phyloP scores from a whole-genome alignment of 2,329 filamentous ascomycete species.

The Sclerotinia borealis region DNA sequence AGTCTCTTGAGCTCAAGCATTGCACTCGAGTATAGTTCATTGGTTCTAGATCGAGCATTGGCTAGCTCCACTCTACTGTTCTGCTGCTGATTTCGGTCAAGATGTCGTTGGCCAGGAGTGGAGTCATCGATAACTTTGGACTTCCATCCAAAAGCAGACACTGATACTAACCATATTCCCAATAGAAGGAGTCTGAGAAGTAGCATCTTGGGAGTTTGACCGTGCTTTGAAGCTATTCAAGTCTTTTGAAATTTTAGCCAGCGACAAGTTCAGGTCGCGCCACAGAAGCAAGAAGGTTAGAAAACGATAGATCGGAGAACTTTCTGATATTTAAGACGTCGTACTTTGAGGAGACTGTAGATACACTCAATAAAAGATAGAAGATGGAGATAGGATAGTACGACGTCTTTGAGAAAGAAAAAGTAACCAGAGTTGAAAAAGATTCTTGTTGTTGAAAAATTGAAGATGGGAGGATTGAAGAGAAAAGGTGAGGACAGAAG shows the following conservation, averaged over 20 bases:
- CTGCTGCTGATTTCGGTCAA: neutral
- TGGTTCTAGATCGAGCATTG: constrained; percentile 19
- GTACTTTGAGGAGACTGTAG: neutral
- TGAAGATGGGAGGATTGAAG: neutral
- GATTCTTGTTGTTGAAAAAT: neutral
- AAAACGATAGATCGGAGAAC: neutral
- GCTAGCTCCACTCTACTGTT: constrained; percentile 20
- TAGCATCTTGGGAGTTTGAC: neutral
- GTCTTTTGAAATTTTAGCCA: neutral
- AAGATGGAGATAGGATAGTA: neutral
- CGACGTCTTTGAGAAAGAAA: neutral
- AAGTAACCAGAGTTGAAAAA: neutral
- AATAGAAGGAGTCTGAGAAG: neutral
- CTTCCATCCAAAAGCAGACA: constrained; percentile 9
- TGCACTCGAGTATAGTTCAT: constrained; percentile 31
- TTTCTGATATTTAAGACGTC: neutral
- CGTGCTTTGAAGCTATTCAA: neutral
- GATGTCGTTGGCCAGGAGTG: neutral
- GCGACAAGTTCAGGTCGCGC: neutral
- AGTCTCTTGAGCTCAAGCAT: constrained; percentile 29
- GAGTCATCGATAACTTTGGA: neutral
- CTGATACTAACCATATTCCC: neutral
- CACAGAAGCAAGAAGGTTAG: neutral
- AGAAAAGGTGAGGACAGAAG: neutral
- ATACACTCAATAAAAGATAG: neutral